Conservation (phyloP, 2,329 filamentous ascomycete species). For the Penicillium brevicompactum region DNA sequence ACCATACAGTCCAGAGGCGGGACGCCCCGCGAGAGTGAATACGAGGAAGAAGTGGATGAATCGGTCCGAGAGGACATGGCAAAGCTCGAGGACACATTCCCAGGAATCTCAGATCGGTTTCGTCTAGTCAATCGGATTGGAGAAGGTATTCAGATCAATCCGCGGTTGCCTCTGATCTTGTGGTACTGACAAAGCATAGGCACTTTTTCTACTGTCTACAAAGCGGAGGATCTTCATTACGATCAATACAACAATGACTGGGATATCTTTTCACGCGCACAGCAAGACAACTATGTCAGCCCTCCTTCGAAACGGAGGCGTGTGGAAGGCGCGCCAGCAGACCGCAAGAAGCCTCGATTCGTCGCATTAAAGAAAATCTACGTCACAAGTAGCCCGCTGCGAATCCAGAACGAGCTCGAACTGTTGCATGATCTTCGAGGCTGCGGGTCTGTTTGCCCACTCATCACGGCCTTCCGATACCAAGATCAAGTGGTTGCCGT, state of each 20-base stretch:
- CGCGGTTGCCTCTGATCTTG: not conserved
- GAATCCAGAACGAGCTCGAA: conserved; percentile 95
- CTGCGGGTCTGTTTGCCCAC: conserved; percentile 83
- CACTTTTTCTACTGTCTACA: conserved; percentile 98
- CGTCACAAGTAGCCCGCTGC: conserved; percentile 89
- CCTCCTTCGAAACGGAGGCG: conserved; percentile 63
- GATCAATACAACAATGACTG: conserved; percentile 82
- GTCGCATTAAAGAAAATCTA: conserved; percentile 99
- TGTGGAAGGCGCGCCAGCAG: conserved; percentile 42
- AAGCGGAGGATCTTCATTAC: conserved; percentile 90
- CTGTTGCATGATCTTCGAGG: conserved; percentile 83
- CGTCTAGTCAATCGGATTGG: conserved; percentile 95
- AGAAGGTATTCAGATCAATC: conserved; percentile 66
- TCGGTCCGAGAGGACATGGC: conserved; percentile 82
- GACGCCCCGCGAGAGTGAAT: conserved; percentile 18
- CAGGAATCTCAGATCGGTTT: conserved; percentile 80
- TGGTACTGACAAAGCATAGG: conserved; percentile 54
- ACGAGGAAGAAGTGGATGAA: conserved; percentile 46
- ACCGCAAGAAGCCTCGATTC: conserved; percentile 65
- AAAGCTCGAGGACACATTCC: conserved; percentile 78
- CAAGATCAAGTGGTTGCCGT: conserved; percentile 95
- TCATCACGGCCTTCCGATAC: conserved; percentile 95
- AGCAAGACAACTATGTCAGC: conserved; percentile 67
- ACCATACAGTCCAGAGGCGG: conserved; percentile 18
- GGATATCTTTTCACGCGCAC: conserved; percentile 69